Evolutionary conservation across 192 early-diverging fungal genomes (phyloP), one percentile per base, ranked within the genome.

Genomic region (Backusella luteola): DNA sequence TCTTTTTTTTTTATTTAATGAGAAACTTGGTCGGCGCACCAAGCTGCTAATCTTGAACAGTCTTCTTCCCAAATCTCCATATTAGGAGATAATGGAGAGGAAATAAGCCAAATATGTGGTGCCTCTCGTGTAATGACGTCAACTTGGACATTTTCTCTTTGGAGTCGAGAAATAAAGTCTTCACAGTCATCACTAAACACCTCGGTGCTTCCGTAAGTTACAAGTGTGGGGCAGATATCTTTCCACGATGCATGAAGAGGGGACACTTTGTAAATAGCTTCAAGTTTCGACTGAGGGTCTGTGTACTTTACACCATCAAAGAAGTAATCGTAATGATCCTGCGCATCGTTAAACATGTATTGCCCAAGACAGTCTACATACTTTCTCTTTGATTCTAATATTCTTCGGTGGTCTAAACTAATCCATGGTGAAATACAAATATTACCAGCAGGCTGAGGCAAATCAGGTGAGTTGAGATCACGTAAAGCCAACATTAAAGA

Each of bases 381-480:
- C 8, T 26, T 29, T 34, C 35, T 70, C 11, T 42, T 32, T 12
- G 42, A n/a, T 41, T 14, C 23, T 11, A 19, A 29, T 26, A 21
- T 36, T 17, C 12, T 63, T 63, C 26, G 56, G 26, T 63, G 56
- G 26, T 63, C 56, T 1, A 77, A 36, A 39, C 12, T 42, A 14
- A 71, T 32, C 76, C 76, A 77, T 34, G 76, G 76, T 39, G 69
- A 71, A 34, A 77, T 71, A 7, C 34, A 56, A 15, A 77, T 17
- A 26, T 41, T 63, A n/a, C 69, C 69, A 9, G 76, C 76, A 32
- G 76, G 76, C 14, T 53, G 35, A 66, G 52, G 68, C 34, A 71
- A 41, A 21, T n/a, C 26, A 21, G 38, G 7, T 9, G 29, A 35
- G 2, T 56, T n/a, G 17, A 71, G 35, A 44, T 75, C 63, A 39